Base-by-base conservation (phyloP, 2,329 filamentous ascomycete species). In the Ilyonectria robusta region DNA sequence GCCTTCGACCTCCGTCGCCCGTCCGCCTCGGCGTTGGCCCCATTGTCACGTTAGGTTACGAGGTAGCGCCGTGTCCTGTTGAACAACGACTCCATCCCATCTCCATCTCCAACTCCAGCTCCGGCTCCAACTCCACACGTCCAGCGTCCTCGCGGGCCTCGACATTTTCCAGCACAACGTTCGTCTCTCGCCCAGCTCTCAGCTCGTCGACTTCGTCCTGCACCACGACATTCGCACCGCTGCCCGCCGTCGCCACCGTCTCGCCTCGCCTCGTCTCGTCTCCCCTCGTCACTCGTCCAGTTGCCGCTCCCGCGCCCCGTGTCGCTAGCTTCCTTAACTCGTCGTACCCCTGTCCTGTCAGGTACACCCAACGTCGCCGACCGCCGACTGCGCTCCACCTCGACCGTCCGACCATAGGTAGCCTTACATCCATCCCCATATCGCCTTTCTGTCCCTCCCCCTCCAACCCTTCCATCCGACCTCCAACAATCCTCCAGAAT, bases 401-500 rank as follows among this genome's bases (percentile, higher is more conserved):
- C 66, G 69, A 74, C 73, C 72, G 65, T 72, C 70, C 69, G 69
- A 72, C 66, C 65, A 73, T 63, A 73, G 72, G 73, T 75, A 76
- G 73, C 74, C 71, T 76, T 62, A 68, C 59, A 62, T 60, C 56
- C 64, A 67, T 70, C 64, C 59, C 66, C 70, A 66, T 71, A 67
- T 67, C 67, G 66, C 64, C 63, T 48, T 64, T 55, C 59, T 67
- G 62, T 68, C 60, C 53, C 65, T 70, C 63, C 59, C 63, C 62
- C 56, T 65, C 62, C 62, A 70, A 69, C 63, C 47, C 66, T 50
- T 66, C 61, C 69, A 62, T 55, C 59, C 51, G 67, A 59, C 50
- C 35, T 66, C 48, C 62, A 65, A 59, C 58, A 69, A 72, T 70
- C 69, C 70, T 67, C 59, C 69, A 84, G 82, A 80, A 97, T 97